Evolutionary conservation across 345 rosid genomes (phyloP), one percentile per base, ranked within the genome.

Genomic region (Gossypium ekmanianum): DNA sequence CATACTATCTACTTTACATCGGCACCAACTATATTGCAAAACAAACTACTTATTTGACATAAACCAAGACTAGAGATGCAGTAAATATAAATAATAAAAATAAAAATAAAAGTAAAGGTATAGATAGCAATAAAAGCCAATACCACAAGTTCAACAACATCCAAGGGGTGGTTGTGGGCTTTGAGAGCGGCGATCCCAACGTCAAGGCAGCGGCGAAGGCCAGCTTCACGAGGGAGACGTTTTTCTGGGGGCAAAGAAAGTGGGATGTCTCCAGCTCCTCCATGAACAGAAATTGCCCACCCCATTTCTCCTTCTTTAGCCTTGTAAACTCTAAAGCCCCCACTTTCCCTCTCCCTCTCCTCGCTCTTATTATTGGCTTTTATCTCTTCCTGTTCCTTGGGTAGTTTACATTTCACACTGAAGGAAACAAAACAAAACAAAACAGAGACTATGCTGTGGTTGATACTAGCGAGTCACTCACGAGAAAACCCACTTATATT

Each of bases 251-350:
- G 87, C 54, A 89, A 61, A 4, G 88, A 78, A 27, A 76, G 76
- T 3, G 92, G 78, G 9, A 91, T 91, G 68, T 86, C 93, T 52
- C 99, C 99, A 56, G 85, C 98, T 17, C 98, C 98, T 26, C 99
- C 98, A 77, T 95, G 99, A 0, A 95, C 61, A 13, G 98, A 97
- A 13, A 95, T 90, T 41, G 99, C 98, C 98, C 98, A 94, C 61
- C 98, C 97, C 83, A 89, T 89, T 67, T 62, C 34, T 10, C 20
- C 5, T 8, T 24, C 39, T 3, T 24, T 20, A 2, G 51, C 13
- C 51, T 47, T 11, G 13, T 10, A 47, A 47, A 47, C 51, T 34
- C 41, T 34, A 34, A 52, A 52, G n/a, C 20, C 20, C 7, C 56
- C 56, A 2, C 56, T 52, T 52, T 8, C 56, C 56, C 17, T 8